These are phyloP conservation scores for Rhodotorula sp. DNA, from an alignment of 1,284 basidiomycete genomes.

Conservation along the genomic window DNA sequence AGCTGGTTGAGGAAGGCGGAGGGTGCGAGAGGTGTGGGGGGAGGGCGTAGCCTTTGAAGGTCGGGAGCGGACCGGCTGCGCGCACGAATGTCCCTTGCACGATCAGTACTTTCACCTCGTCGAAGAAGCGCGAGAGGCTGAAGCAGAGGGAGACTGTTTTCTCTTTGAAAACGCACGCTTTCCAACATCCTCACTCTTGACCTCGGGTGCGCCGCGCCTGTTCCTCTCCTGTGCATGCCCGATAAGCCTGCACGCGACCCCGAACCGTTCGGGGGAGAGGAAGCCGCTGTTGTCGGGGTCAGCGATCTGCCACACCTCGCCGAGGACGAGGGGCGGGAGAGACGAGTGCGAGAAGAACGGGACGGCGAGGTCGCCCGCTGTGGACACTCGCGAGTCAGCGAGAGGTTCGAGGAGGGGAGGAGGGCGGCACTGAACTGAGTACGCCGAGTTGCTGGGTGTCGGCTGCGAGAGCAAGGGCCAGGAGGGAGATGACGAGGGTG, in stretches of 20 bases:
- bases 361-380: slow-evolving; percentile 46
- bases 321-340: slow-evolving; percentile 71
- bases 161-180: slow-evolving; percentile 61
- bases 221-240: slow-evolving; percentile 87
- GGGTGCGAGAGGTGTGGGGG: slow-evolving; percentile 48
- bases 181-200: slow-evolving; percentile 49
- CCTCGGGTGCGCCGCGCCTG: slow-evolving; percentile 60
- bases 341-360: slow-evolving; percentile 45
- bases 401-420: background rate
- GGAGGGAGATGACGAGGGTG: background rate
- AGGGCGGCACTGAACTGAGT: slow-evolving; percentile 25
- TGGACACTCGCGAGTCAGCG: background rate
- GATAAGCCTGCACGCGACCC: slow-evolving; percentile 82
- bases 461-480: slow-evolving; percentile 24
- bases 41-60: slow-evolving; percentile 68
- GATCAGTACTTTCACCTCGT: too few relatives aligned
- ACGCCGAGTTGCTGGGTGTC: slow-evolving; percentile 45
- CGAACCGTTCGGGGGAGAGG: slow-evolving; percentile 79
- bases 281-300: slow-evolving; percentile 92
- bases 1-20: slow-evolving; percentile 51
- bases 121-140: too few relatives aligned
- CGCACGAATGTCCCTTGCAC: background rate
- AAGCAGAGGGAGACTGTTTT: background rate
- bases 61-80: slow-evolving; percentile 75
- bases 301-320: slow-evolving; percentile 89